Evolutionary conservation across 306 rosid genomes (phyloP), one percentile per base, ranked within the genome.

Genomic region (Quercus robur): DNA sequence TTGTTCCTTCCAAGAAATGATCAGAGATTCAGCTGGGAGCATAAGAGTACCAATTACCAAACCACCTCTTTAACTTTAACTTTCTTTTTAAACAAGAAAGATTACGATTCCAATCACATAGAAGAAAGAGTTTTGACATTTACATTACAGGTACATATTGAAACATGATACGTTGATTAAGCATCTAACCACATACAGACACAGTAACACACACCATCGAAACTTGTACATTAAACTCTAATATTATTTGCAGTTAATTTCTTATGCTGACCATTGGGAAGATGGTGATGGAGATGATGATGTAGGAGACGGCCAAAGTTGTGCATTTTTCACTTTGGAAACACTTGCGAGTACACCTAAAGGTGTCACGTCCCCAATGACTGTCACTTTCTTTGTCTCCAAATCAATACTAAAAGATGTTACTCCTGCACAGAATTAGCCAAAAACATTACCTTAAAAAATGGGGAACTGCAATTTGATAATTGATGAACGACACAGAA

Each of bases 241-340:
- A 35, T 49, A 28, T 20, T 56, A 52, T 31, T 25, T 26, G 18
- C 46, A 41, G 12, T 41, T 5, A 10, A 26, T 11, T 23, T 19
- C 35, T 88, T 81, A 84, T 41, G 87, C 84, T 7, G 89, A 84
- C 84, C 86, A 86, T 46, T 78, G 84, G 58, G 85, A 87, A 41
- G 86, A 67, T 18, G 89, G 74, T 1, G 70, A 68, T 1, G 89
- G 62, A 33, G 78, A 57, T 25, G 90, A 66, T 71, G 90, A 80
- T 26, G 84, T 20, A 57, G 87, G 69, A 72, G 89, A 85, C 17
- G 90, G 81, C 99, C 98, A 95, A 6, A 93, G 88, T 71, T 95
- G 93, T 17, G 99, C 97, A 21, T 77, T 87, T 87, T 93, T 95
- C 74, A 95, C 99, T 87, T 91, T 89, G 17, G 97, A 91, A 8